Evolutionary conservation across 257 asterid genomes (phyloP).

Genomic region (Scutellaria galericulata): DNA sequence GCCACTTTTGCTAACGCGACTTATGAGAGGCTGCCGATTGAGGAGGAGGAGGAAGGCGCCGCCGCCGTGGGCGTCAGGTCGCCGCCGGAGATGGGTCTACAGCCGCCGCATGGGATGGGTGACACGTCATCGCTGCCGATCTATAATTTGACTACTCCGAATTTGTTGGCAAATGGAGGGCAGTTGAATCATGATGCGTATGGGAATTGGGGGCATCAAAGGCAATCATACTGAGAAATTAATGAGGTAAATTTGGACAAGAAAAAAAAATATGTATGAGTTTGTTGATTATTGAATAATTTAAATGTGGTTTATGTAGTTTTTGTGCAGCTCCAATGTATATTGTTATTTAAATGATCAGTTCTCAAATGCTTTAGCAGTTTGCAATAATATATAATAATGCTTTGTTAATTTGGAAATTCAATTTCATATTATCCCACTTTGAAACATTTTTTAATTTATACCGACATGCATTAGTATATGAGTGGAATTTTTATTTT

Average conservation of each 20-base stretch:
- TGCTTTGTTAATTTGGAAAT: neutral
- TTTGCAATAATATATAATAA: neutral
- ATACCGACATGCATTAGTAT: too few relatives aligned
- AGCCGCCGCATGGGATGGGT: slow-evolving; percentile 38
- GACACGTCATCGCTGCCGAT: slow-evolving; percentile 49
- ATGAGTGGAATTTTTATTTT: too few relatives aligned
- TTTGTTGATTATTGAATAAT: neutral
- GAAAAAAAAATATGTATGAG: neutral
- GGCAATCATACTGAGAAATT: slow-evolving; percentile 44
- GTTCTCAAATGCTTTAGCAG: neutral
- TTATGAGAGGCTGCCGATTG: slow-evolving; percentile 67
- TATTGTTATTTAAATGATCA: slow-evolving; percentile 22
- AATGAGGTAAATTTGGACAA: slow-evolving; percentile 21
- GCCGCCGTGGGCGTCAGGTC: slow-evolving; percentile 32
- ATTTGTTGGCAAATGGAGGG: slow-evolving; percentile 58
- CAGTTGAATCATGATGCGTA: slow-evolving; percentile 60
- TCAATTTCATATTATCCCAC: neutral
- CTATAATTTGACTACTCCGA: slow-evolving; percentile 52
- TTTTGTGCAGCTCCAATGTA: slow-evolving; percentile 28
- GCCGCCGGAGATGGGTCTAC: slow-evolving; percentile 42
- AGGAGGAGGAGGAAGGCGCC: slow-evolving; percentile 48
- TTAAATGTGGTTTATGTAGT: neutral
- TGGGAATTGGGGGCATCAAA: slow-evolving; percentile 52
- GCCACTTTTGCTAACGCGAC: slow-evolving; percentile 70
- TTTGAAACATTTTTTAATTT: too few relatives aligned